Evolutionary conservation across 2,329 filamentous ascomycete genomes (phyloP).

Genomic region (Plenodomus tracheiphilus): DNA sequence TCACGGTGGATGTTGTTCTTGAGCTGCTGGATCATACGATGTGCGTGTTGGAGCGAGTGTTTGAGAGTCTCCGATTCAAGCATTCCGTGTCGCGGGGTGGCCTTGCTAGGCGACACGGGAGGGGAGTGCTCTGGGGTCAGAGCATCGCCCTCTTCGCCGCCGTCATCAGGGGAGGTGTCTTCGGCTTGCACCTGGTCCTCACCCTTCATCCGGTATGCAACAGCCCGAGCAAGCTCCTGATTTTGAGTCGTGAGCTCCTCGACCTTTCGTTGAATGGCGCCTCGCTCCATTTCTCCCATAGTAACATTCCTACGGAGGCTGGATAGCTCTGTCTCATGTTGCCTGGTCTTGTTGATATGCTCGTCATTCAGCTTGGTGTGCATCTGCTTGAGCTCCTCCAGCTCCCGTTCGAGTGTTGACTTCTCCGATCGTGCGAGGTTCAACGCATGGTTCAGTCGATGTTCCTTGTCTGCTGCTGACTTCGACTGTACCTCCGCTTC

Average conservation of each 20-base stretch:
- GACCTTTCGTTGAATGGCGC: conserved; percentile 78
- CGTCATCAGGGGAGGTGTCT: conserved; percentile 51
- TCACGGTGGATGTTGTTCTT: conserved; percentile 95
- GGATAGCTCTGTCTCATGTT: conserved; percentile 86
- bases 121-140: conserved; percentile 86
- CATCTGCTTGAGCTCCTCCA: conserved; percentile 84
- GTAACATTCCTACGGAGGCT: conserved; percentile 78
- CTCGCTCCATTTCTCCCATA: conserved; percentile 76
- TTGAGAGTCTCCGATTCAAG: conserved; percentile 96
- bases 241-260: conserved; percentile 89
- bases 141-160: conserved; percentile 59
- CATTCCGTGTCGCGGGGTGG: conserved; percentile 84
- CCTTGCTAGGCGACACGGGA: conserved; percentile 86
- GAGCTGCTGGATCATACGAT: conserved; percentile 93
- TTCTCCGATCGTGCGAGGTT: conserved; percentile 75
- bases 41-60: conserved; percentile 90
- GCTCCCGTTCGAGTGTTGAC: conserved; percentile 74
- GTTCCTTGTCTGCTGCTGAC: conserved; percentile 79
- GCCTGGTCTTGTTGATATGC: conserved; percentile 73
- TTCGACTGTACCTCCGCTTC: conserved; percentile 75
- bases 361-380: conserved; percentile 83
- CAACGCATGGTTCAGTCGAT: conserved; percentile 75
- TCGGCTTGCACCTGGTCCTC: conserved; percentile 64
- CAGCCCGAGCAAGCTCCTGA: conserved; percentile 82
- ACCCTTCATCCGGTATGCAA: conserved; percentile 72